phyloP scores from a whole-genome alignment of 495 filamentous ascomycete genomes.

The Trichoderma erinaceum region DNA sequence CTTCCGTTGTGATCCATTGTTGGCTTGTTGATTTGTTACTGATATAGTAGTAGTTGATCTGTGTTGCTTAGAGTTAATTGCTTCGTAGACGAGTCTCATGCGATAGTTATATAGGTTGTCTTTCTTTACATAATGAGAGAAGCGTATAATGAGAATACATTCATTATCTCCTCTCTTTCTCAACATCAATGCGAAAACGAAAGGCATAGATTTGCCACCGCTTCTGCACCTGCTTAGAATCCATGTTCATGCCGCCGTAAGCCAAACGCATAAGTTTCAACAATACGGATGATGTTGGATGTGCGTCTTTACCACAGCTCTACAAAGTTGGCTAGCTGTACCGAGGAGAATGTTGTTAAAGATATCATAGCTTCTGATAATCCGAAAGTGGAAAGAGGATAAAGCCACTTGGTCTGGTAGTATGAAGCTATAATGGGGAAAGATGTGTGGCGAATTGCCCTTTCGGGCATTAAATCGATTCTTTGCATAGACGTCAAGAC shows the following conservation, averaged over 20 bases:
- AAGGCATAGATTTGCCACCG: background rate
- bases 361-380: background rate
- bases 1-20: background rate
- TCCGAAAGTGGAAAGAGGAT: background rate
- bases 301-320: background rate
- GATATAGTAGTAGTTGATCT: background rate
- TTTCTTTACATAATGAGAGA: too few relatives aligned
- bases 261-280: background rate
- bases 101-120: too few relatives aligned
- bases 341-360: background rate
- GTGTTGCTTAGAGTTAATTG: background rate
- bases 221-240: background rate
- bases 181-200: background rate
- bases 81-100: background rate
- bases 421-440: background rate
- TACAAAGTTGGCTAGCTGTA: background rate
- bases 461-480: background rate
- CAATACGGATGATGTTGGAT: background rate
- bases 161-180: background rate
- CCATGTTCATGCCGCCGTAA: background rate
- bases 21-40: background rate
- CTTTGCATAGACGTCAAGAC: background rate
- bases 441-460: background rate
- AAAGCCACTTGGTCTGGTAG: background rate
- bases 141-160: background rate